Conservation (phyloP, 208 protist genomes). For the Angomonas deanei region DNA sequence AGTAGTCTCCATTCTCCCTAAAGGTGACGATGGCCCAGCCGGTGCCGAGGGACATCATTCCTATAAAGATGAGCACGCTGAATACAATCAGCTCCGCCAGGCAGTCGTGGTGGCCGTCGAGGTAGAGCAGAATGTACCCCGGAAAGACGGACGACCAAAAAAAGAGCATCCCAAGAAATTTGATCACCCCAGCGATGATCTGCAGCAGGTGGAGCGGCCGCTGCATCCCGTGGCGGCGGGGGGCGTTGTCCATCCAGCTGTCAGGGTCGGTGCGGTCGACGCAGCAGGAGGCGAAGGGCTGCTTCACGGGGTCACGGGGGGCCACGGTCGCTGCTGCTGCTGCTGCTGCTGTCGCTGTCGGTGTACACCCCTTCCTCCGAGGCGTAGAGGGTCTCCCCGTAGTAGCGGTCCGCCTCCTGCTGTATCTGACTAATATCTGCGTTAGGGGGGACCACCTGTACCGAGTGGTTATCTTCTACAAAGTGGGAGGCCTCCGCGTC, state of each 20-base stretch:
- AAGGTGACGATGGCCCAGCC: constrained; percentile 41
- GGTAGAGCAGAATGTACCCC: constrained; percentile 37
- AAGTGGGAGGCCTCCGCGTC: too few species aligned
- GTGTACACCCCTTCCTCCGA: constrained; percentile 3
- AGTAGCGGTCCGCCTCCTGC: not conserved
- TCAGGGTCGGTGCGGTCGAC: constrained; percentile 44
- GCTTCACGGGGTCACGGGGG: constrained; percentile 7
- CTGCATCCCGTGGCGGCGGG: constrained; percentile 63
- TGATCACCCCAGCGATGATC: constrained; percentile 34
- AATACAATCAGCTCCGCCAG: constrained; percentile 48
- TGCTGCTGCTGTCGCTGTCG: constrained; percentile 7
- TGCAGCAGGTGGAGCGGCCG: constrained; percentile 49
- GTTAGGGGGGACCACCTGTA: too few species aligned
- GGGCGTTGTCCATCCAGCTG: constrained; percentile 37
- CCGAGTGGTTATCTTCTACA: too few species aligned
- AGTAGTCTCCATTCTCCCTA: constrained; percentile 33
- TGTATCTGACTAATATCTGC: too few species aligned
- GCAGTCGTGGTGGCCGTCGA: constrained; percentile 18
- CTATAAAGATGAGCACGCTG: constrained; percentile 7
- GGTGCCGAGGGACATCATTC: constrained; percentile 16
- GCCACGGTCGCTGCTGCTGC: not conserved
- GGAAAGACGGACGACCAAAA: constrained; percentile 44
- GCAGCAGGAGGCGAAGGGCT: constrained; percentile 49
- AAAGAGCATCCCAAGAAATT: constrained; percentile 21
- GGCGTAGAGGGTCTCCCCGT: not conserved